Evolutionary conservation across 345 rosid genomes (phyloP).

Genomic region (Gossypium rotundifolium): DNA sequence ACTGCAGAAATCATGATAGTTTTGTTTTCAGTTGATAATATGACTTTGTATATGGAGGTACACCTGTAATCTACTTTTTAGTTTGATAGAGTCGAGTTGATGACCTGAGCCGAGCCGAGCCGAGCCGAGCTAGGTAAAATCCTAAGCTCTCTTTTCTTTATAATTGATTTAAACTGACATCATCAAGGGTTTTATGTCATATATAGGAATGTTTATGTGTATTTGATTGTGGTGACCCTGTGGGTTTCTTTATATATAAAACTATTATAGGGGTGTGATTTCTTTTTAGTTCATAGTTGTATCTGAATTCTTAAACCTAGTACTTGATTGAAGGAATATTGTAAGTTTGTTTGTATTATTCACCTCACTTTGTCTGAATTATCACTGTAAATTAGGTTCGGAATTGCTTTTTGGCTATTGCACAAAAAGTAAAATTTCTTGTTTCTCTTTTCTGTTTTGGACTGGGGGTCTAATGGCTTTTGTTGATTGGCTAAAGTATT

Average conservation of each 20-base stretch:
- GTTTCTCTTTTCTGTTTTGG: too few species aligned
- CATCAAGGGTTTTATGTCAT: not conserved
- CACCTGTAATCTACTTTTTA: conserved; percentile 13
- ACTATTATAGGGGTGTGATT: not conserved
- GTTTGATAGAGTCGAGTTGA: conserved; percentile 7
- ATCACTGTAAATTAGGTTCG: too few species aligned
- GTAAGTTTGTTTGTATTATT: not conserved
- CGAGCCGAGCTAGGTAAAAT: not conserved
- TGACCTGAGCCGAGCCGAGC: not conserved
- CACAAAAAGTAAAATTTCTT: not conserved
- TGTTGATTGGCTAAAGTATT: too few species aligned
- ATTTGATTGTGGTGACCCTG: not conserved
- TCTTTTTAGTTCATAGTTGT: not conserved
- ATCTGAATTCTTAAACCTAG: not conserved
- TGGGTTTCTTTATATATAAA: not conserved
- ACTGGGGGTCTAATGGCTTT: too few species aligned
- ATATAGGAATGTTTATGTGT: not conserved
- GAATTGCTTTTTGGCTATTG: too few species aligned
- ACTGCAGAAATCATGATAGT: conserved; percentile 46
- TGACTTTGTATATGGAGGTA: conserved; percentile 34
- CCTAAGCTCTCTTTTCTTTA: not conserved
- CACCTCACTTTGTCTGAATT: too few species aligned
- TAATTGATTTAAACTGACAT: not conserved
- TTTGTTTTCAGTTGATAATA: conserved; percentile 7
- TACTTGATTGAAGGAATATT: not conserved